Conservation (phyloP, 441 rosid species). For the Daphne laureola region DNA sequence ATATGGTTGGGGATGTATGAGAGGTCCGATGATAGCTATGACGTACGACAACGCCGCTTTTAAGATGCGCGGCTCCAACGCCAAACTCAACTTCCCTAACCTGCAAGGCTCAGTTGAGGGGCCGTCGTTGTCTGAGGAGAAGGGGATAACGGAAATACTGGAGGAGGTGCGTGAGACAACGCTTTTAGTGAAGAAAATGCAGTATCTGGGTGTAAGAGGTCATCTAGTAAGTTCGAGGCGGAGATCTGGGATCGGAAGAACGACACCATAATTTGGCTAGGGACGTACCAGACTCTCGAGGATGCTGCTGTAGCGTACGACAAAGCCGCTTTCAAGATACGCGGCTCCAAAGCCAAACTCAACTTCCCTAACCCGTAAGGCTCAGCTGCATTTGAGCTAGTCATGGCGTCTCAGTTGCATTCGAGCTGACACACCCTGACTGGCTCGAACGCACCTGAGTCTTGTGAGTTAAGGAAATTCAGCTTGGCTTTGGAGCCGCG, state of each 20-base stretch:
- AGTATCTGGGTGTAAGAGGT: no score
- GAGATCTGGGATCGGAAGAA: conserved; percentile 53
- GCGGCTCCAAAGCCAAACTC: conserved; percentile 34
- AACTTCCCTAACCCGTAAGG: conserved; percentile 42
- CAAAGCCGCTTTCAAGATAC: conserved; percentile 26
- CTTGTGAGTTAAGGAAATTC: no score
- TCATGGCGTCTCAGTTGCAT: no score
- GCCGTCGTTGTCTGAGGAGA: no score
- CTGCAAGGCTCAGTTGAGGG: conserved; percentile 32
- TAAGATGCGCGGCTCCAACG: conserved; percentile 31
- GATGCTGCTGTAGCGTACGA: conserved; percentile 35
- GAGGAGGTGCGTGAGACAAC: no score
- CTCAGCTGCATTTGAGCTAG: conserved; percentile 11
- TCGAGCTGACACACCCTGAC: no score
- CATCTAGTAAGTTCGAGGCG: no score
- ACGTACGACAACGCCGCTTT: conserved; percentile 34
- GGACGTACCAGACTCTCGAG: conserved; percentile 36
- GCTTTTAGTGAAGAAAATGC: no score
- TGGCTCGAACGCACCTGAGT: no score
- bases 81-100: conserved; percentile 36
- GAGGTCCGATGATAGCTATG: conserved; percentile 28
- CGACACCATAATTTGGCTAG: conserved; percentile 49
- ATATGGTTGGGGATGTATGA: conserved; percentile 51
- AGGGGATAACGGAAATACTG: no score
- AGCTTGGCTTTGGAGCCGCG: conserved; percentile 53